phyloP scores from a whole-genome alignment of 2,329 filamentous ascomycete genomes.

The Geosmithia flava region DNA sequence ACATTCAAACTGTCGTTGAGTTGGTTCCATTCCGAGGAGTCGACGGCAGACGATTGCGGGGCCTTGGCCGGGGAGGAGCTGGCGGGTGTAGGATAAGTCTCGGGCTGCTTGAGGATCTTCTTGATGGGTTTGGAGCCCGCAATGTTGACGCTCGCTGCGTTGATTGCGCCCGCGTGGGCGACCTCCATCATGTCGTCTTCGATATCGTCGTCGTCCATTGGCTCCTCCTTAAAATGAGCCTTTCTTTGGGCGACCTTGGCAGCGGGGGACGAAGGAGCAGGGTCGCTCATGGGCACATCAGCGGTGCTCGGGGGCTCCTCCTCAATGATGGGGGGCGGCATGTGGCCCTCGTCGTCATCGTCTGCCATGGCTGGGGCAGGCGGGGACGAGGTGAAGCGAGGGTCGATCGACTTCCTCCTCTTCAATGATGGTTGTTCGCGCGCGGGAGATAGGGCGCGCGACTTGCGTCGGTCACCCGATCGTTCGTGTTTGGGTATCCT shows the following conservation, averaged over 20 bases:
- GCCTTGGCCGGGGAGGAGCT: slow-evolving; percentile 65
- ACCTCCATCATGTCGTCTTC: slow-evolving; percentile 84
- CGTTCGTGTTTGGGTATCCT: slow-evolving; percentile 53
- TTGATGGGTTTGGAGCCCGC: slow-evolving; percentile 61
- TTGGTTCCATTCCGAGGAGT: slow-evolving; percentile 79
- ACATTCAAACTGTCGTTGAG: slow-evolving; percentile 81
- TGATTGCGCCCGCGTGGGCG: slow-evolving; percentile 59
- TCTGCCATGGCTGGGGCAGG: slow-evolving; percentile 30
- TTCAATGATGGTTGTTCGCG: slow-evolving; percentile 38
- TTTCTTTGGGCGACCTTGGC: slow-evolving; percentile 68
- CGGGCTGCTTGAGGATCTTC: slow-evolving; percentile 53
- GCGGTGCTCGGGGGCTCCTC: slow-evolving; percentile 38
- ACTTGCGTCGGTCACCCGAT: slow-evolving; percentile 65
- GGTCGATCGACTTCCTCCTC: slow-evolving; percentile 41
- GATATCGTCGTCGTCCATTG: slow-evolving; percentile 57
- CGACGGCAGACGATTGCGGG: slow-evolving; percentile 45
- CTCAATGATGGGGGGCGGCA: slow-evolving; percentile 35
- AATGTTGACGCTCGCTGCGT: slow-evolving; percentile 68
- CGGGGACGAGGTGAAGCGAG: slow-evolving; percentile 31
- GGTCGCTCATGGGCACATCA: slow-evolving; percentile 61
- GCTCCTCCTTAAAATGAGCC: slow-evolving; percentile 31
- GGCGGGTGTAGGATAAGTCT: slow-evolving; percentile 55
- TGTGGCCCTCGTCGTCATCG: slow-evolving; percentile 47
- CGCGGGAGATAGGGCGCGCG: slow-evolving; percentile 68
- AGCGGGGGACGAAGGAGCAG: slow-evolving; percentile 75